Conservation (phyloP, 768 basidiomycete species). For the Tubosaeta sp. region DNA sequence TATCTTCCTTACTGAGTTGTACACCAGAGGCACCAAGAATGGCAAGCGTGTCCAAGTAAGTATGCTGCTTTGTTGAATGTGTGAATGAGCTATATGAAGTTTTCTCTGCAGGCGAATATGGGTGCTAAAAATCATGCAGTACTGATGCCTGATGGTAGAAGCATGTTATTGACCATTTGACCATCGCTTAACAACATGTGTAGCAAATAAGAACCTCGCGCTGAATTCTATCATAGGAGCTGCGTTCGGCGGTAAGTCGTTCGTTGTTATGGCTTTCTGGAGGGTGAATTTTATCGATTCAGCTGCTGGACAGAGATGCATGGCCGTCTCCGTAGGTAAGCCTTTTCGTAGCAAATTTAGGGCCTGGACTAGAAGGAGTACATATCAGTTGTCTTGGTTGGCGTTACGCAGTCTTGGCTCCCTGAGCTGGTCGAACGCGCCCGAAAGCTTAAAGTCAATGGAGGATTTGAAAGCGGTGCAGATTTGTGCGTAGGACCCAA, state of each 20-base stretch:
- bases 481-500: conserved; percentile 56
- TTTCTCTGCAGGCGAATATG: conserved; percentile 54
- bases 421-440: conserved; percentile 84
- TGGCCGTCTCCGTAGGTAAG: conserved; percentile 91
- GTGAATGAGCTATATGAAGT: not conserved
- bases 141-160: conserved; percentile 86
- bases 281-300: conserved; percentile 20
- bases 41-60: conserved; percentile 84
- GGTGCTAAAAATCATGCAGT: conserved; percentile 98
- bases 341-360: not conserved
- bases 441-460: conserved; percentile 72
- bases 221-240: conserved; percentile 92
- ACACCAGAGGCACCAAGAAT: conserved; percentile 65
- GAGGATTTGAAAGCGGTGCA: conserved; percentile 83
- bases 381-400: conserved; percentile 69
- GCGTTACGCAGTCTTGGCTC: conserved; percentile 74
- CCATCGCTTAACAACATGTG: not conserved
- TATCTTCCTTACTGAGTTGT: conserved; percentile 3
- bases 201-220: conserved; percentile 88
- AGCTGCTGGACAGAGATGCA: conserved; percentile 97
- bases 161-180: not conserved
- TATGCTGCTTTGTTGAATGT: conserved; percentile 8
- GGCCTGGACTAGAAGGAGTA: not conserved
- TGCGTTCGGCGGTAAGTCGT: conserved; percentile 74
- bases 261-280: conserved; percentile 16